Evolutionary conservation across 2,329 filamentous ascomycete species (phyloP), one percentile per base, ranked within the genome.

Genomic region (Elsinoe fawcettii): DNA sequence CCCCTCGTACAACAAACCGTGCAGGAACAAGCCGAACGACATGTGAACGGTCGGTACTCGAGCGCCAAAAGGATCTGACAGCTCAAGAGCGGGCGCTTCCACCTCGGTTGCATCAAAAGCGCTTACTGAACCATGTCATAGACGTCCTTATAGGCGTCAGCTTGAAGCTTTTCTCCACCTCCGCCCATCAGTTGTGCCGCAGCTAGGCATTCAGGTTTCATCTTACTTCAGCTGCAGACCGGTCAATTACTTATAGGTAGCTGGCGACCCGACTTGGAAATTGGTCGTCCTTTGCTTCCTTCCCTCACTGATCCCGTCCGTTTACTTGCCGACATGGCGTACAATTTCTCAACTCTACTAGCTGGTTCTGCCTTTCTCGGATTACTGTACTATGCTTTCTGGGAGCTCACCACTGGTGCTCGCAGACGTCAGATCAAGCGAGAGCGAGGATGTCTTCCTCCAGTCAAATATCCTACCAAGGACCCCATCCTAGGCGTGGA

Each of bases 371-470:
- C 63, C 7, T 63, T 66, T 37, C 59, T 69, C 27, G 68, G 71
- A 47, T 20, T 70, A 5, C 59, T 67, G 47, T 75, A 72, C 62
- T 51, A 70, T 43, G 20, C 71, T 54, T 70, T 68, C 61, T 66
- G 64, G 14, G 63, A 65, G 5, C 58, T 74, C 41, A 63, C 66
- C 2, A 63, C 71, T 2, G 71, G 70, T 60, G 62, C 69, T 51
- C 63, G 60, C 46, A 71, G 74, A 12, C 67, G 70, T 41, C 67
- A 66, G 11, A 65, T 74, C 51, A 71, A 67, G 56, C 69, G 67
- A 18, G 67, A 71, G 27, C 70, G 78, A 63, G 76, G 77, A 49
- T 81, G 79, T 65, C 68, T 77, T 51, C 72, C 73, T 7, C 71
- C 73, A n/a, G 64, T 69, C 14, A 64, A 66, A 61, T 77, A 74